Evolutionary conservation across 2,329 filamentous ascomycete species (phyloP), one percentile per base, ranked within the genome.

Genomic region (Paraphoma chrysanthemicola): DNA sequence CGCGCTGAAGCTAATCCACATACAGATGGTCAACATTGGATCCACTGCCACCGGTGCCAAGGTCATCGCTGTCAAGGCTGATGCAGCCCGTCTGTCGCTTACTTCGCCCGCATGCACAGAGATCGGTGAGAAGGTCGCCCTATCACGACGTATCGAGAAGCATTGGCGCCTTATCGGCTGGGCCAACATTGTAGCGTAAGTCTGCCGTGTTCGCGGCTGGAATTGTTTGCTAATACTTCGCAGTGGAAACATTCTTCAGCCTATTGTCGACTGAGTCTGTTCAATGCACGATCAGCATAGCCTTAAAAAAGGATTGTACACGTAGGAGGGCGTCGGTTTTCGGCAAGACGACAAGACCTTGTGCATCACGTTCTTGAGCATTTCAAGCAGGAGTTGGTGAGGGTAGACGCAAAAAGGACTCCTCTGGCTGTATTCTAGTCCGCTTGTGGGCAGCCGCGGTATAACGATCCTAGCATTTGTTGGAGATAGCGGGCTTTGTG

Each of bases 21-120:
- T 14, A 41, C 44, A 74, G 80, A 98, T 99, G 95, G 95, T 99
- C 66, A 99, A 99, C 85, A 99, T 99, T 76, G 95, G 95, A 60
- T 97, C 92, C 38, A 98, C 94, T 9, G 96, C 95, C 45, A 97
- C 94, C 12, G 95, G 95, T 80, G 95, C 95, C 67, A 99, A 98
- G 87, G 92, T 99, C 51, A 87, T 95, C 56, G 94, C 92, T 72
- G 96, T 98, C 76, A 97, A 95, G 86, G 93, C 94, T 74, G 95
- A 99, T 86, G 94, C 93, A 55, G 95, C 95, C 55, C 97, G 97
- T 84, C 86, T 99, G 66, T 90, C 92, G 57, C 84, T 99, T 69
- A 98, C 93, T 59, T 94, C 88, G 76, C 93, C 93, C 44, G 95
- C 95, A 56, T 99, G 95, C 84, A 99, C 95, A 48, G 94, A 96